Evolutionary conservation across 2,329 filamentous ascomycete species (phyloP).

Genomic region (Pseudogymnoascus sp.): DNA sequence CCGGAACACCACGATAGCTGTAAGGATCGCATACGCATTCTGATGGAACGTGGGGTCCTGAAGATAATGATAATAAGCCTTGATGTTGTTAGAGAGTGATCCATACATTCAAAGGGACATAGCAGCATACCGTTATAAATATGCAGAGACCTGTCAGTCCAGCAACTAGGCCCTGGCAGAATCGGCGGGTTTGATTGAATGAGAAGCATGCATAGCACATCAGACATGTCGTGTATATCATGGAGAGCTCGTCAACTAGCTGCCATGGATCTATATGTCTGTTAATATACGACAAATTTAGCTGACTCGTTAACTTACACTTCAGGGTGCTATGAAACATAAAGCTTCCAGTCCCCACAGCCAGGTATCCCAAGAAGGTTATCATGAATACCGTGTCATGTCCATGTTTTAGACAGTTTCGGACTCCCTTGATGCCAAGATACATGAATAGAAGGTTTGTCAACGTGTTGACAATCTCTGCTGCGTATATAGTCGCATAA

Average conservation of each 20-base stretch:
- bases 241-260: conserved; percentile 61
- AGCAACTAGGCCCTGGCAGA: conserved; percentile 43
- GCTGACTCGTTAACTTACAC: conserved; percentile 25
- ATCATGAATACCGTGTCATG: conserved; percentile 73
- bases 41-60: conserved; percentile 68
- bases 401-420: conserved; percentile 61
- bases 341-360: conserved; percentile 33
- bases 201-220: conserved; percentile 65
- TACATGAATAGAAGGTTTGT: conserved; percentile 79
- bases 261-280: conserved; percentile 55
- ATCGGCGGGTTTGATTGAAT: conserved; percentile 43
- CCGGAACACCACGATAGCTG: conserved; percentile 54
- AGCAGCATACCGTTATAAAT: conserved; percentile 47
- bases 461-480: conserved; percentile 71
- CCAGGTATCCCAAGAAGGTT: conserved; percentile 41
- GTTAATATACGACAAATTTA: neutral
- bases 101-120: neutral
- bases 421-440: conserved; percentile 67
- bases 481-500: conserved; percentile 66
- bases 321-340: conserved; percentile 35
- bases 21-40: conserved; percentile 61
- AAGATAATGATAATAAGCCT: conserved; percentile 63
- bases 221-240: conserved; percentile 66
- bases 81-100: neutral
- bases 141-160: conserved; percentile 43